These are phyloP conservation scores for Quercus robur DNA, from an alignment of 306 rosid species.

Conservation along the genomic window DNA sequence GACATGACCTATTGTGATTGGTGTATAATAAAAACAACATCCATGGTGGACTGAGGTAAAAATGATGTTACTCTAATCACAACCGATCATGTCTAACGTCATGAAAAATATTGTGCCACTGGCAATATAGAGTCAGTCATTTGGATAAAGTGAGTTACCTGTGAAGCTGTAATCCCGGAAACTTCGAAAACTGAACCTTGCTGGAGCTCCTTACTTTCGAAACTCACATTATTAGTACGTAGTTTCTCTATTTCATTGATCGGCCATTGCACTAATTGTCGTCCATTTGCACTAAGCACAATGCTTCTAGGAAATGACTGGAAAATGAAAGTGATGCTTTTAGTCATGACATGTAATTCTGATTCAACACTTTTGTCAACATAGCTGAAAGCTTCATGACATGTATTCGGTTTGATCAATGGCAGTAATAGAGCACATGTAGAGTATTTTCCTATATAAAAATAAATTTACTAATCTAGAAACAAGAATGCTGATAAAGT, in stretches of 20 bases:
- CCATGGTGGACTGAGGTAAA: no score
- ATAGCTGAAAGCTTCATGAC: background rate
- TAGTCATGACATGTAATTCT: background rate
- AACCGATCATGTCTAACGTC: no score
- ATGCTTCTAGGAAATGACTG: constrained; percentile 56
- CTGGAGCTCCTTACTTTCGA: constrained; percentile 17
- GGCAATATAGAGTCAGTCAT: background rate
- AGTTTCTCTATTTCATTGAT: constrained; percentile 46
- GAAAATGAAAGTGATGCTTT: background rate
- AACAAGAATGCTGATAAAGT: no score
- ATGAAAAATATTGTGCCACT: no score
- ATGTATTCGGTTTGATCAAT: background rate
- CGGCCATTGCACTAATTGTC: constrained; percentile 61
- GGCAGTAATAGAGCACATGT: background rate
- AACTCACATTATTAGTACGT: constrained; percentile 26
- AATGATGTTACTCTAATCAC: no score
- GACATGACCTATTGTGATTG: no score
- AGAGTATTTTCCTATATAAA: background rate
- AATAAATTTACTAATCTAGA: background rate
- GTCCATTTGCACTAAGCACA: constrained; percentile 47
- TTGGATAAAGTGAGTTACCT: constrained; percentile 30
- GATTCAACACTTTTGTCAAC: background rate
- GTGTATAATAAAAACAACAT: no score
- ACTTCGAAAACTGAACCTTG: constrained; percentile 43
- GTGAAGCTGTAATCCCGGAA: constrained; percentile 54